A percentile compares a stretch with the other conserved stretches of the same genome.
phyloP scores from a whole-genome alignment of 805 yeast genomes.

The Monosporozyma aerobia region DNA sequence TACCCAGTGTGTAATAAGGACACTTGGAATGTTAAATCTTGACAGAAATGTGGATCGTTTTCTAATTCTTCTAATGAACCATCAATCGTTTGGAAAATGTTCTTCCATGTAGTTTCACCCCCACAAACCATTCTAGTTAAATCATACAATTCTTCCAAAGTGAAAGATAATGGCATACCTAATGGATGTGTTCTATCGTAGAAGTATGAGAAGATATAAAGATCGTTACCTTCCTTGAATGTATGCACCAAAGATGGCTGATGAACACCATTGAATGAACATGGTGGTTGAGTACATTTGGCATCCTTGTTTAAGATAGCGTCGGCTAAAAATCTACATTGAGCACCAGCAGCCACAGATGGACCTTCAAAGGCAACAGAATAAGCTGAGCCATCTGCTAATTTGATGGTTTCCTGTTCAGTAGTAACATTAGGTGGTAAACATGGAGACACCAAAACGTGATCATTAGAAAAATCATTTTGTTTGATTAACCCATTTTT shows the following conservation, averaged over 20 bases:
- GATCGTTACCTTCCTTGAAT: conserved; percentile 62
- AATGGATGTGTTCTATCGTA: conserved; percentile 90
- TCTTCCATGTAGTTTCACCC: conserved; percentile 69
- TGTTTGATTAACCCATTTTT: conserved; percentile 34
- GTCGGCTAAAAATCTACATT: conserved; percentile 83
- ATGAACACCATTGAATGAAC: conserved; percentile 95
- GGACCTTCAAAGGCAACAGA: conserved; percentile 61
- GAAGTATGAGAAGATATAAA: conserved; percentile 88
- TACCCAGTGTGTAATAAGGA: conserved; percentile 92
- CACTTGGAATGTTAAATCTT: conserved; percentile 83
- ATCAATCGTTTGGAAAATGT: conserved; percentile 53
- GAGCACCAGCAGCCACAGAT: conserved; percentile 55
- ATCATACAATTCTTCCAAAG: conserved; percentile 73
- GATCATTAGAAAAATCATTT: conserved; percentile 32
- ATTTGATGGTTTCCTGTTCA: conserved; percentile 51
- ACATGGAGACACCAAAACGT: conserved; percentile 68
- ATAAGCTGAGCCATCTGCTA: conserved; percentile 39
- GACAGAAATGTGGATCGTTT: conserved; percentile 88
- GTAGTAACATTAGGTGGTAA: conserved; percentile 67
- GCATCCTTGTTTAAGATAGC: conserved; percentile 72
- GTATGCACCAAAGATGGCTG: conserved; percentile 84
- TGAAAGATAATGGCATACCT: conserved; percentile 89
- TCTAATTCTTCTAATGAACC: conserved; percentile 57
- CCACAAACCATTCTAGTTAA: conserved; percentile 77
- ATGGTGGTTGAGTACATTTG: conserved; percentile 66